Conservation (phyloP, 345 rosid species). For the Hirschfeldia incana region DNA sequence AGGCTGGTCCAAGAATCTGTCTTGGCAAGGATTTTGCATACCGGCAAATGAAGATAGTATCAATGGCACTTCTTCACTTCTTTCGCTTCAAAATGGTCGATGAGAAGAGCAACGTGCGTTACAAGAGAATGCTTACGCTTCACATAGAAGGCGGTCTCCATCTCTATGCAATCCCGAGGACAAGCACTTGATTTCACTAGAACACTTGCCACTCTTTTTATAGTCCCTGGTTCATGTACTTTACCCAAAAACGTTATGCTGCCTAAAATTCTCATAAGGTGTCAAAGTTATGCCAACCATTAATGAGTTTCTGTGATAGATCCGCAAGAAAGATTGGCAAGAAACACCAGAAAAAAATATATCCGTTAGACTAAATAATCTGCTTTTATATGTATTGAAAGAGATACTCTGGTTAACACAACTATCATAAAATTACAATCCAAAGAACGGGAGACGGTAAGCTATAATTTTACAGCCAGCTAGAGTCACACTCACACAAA, state of each 20-base stretch:
- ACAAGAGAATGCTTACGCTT: slow-evolving; percentile 69
- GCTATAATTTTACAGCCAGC: slow-evolving; percentile 9
- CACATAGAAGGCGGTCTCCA: slow-evolving; percentile 58
- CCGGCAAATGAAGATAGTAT: slow-evolving; percentile 74
- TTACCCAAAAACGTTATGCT: neutral
- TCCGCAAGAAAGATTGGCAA: neutral
- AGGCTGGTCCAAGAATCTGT: slow-evolving; percentile 89
- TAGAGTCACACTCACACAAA: slow-evolving; percentile 12
- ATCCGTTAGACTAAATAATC: neutral
- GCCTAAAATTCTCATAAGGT: neutral
- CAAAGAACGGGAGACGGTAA: neutral
- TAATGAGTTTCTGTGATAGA: neutral
- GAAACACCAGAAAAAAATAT: neutral
- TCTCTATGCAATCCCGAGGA: slow-evolving; percentile 50
- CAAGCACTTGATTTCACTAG: slow-evolving; percentile 12
- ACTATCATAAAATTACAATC: neutral
- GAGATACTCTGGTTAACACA: neutral
- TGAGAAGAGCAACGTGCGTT: slow-evolving; percentile 41
- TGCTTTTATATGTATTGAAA: slow-evolving; percentile 2
- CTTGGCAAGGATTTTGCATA: slow-evolving; percentile 74
- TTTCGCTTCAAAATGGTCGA: slow-evolving; percentile 61
- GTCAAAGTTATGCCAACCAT: slow-evolving; percentile 1
- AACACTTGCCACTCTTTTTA: neutral
- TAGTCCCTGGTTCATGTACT: neutral
- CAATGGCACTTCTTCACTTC: slow-evolving; percentile 57